Base-by-base conservation (phyloP, 2,329 filamentous ascomycete genomes). In the Bipolaris victoriae region DNA sequence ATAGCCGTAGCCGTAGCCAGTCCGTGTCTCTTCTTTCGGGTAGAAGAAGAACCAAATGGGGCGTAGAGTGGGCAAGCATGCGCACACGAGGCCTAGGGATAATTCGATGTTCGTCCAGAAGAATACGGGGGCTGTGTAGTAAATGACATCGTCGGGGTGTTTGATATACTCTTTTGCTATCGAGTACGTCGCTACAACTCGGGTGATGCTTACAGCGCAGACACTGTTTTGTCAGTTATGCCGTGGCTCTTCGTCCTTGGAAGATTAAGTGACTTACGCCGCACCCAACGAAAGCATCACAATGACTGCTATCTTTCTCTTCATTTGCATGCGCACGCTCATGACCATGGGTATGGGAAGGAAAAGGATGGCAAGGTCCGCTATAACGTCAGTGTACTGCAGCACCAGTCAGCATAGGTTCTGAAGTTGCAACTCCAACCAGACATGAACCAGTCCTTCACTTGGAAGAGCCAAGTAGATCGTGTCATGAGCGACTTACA, bases 91-190 rank as follows among this genome's bases (percentile, higher is more conserved):
- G 1, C 62, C 68, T 1, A 71, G 39, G 3, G 66, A 69, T 6
- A 70, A 61, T 52, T 71, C 67, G 45, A 71, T 70, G 50, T 71
- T 70, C 3, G 63, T 68, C 68, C 68, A 71, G 55, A 71, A 71
- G 61, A 70, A 70, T 0, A 68, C 63, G 0, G 67, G 67, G 9
- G 67, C 58, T 3, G 67, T 71, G 43, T 68, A 70, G 39, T 70
- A 68, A 7, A 66, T 65, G 26, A 63, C 62, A 15, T 69, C 64
- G 47, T 66, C 51, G 16, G 55, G 61, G 37, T 68, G 62, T 15
- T 65, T 58, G 26, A 65, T 37, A 51, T 63, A 68, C 43, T 66
- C 65, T 15, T 58, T 37, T 7, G 64, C 59, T 31, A 68, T 67
- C 4, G 63, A 60, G 26, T 60, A 65, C 7, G 63, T 63, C 11